Evolutionary conservation across 75 land plant species (phyloP).

Genomic region (Pinus tabuliformis): DNA sequence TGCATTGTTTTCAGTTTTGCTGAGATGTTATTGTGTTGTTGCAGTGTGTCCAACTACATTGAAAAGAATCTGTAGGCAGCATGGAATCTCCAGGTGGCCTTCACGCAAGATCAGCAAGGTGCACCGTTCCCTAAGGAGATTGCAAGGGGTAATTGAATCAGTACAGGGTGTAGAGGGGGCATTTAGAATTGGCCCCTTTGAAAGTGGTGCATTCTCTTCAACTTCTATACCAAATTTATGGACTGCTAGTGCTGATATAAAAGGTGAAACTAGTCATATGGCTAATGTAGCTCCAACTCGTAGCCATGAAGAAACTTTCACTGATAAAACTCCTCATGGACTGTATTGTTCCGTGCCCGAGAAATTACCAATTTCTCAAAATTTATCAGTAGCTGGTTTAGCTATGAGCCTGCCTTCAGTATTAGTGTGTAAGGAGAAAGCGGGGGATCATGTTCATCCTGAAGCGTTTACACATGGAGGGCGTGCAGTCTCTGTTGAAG

Average conservation of each 20-base stretch:
- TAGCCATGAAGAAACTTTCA: neutral
- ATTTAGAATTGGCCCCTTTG: constrained; percentile 40
- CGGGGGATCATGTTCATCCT: neutral
- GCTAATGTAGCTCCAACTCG: neutral
- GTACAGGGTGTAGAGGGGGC: constrained; percentile 72
- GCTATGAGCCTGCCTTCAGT: neutral
- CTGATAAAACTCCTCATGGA: neutral
- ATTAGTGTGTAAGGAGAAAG: constrained; percentile 1
- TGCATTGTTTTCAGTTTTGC: neutral
- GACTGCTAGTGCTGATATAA: constrained; percentile 13
- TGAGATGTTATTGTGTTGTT: constrained; percentile 7
- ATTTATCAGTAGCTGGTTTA: neutral
- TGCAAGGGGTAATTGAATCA: constrained; percentile 88
- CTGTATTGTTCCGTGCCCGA: neutral
- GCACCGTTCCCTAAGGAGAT: constrained; percentile 50
- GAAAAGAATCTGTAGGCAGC: constrained; percentile 62
- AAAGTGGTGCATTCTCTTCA: constrained; percentile 33
- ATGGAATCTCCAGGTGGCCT: constrained; percentile 71
- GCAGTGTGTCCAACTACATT: constrained; percentile 52
- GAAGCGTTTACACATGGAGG: neutral
- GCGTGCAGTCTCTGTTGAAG: neutral
- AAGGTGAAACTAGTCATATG: neutral
- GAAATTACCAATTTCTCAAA: constrained; percentile 6
- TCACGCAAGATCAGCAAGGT: constrained; percentile 58
- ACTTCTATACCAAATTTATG: constrained; percentile 17